These are phyloP conservation scores for Aspergillus aculeatus DNA, from an alignment of 2,329 filamentous ascomycete genomes.

Conservation along the genomic window DNA sequence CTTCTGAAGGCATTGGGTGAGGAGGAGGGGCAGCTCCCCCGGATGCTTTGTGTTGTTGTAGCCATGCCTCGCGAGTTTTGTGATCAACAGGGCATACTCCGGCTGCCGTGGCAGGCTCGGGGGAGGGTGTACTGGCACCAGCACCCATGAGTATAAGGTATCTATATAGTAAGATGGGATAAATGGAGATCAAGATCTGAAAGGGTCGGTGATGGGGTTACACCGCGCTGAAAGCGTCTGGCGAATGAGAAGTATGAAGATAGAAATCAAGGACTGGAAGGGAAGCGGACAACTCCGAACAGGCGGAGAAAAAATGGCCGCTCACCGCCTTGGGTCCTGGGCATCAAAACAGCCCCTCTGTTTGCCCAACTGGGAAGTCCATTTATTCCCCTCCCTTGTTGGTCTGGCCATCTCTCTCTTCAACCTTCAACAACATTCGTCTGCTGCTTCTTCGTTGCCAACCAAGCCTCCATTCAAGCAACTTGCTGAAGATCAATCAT, in stretches of 20 bases:
- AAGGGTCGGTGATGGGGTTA: constrained; percentile 6
- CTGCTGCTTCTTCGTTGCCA: background rate
- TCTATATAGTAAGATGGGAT: background rate
- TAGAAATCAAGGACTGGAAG: constrained; percentile 1
- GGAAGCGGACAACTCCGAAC: constrained; percentile 4
- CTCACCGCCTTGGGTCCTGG: constrained; percentile 8
- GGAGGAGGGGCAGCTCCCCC: constrained; percentile 33
- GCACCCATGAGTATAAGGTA: constrained; percentile 33
- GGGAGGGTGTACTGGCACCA: constrained; percentile 36
- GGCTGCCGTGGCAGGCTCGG: constrained; percentile 24
- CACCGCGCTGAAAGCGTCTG: background rate
- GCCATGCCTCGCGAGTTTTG: constrained; percentile 83
- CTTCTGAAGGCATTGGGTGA: constrained; percentile 31
- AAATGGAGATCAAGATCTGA: background rate
- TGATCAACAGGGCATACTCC: constrained; percentile 82
- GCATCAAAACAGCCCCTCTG: constrained; percentile 3
- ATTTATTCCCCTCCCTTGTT: background rate
- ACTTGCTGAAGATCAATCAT: constrained; percentile 23
- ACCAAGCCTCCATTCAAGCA: background rate
- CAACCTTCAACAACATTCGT: background rate
- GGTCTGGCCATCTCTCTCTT: constrained; percentile 3
- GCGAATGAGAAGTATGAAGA: constrained; percentile 18
- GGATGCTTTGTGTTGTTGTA: constrained; percentile 53
- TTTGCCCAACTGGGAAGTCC: constrained; percentile 20
- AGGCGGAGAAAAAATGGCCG: constrained; percentile 17